Evolutionary conservation across 2,329 filamentous ascomycete species (phyloP).

Genomic region (Ophiostoma populinum): DNA sequence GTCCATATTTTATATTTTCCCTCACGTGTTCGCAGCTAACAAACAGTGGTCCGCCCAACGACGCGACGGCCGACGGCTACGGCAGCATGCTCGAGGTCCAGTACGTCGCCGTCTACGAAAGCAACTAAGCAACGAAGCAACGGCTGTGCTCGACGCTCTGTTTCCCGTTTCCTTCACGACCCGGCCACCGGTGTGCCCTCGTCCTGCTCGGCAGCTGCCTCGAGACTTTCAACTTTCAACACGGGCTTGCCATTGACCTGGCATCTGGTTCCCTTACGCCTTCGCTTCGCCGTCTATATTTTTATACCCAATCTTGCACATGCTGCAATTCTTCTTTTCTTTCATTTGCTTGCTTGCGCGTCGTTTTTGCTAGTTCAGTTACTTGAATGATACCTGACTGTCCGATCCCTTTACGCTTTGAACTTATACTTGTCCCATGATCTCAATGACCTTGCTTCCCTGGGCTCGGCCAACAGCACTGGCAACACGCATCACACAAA

Average conservation of each 20-base stretch:
- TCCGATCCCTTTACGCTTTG: too few relatives aligned
- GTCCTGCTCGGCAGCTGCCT: constrained; percentile 1
- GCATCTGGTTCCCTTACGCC: too few relatives aligned
- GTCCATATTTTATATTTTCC: not conserved
- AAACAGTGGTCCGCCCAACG: constrained; percentile 26
- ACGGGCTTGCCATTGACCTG: too few relatives aligned
- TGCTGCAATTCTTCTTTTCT: constrained; percentile 2
- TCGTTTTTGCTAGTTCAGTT: too few relatives aligned
- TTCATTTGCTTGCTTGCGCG: not conserved
- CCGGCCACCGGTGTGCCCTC: not conserved
- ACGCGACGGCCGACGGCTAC: constrained; percentile 12
- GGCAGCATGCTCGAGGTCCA: constrained; percentile 15
- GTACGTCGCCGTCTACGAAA: constrained; percentile 16
- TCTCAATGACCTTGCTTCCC: too few relatives aligned
- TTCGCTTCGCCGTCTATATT: too few relatives aligned
- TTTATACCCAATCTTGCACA: not conserved
- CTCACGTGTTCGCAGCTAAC: not conserved
- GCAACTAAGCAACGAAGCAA: not conserved
- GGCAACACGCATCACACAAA: too few relatives aligned
- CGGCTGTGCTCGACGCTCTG: not conserved
- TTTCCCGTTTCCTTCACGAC: not conserved
- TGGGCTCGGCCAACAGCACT: too few relatives aligned
- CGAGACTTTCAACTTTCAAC: constrained; percentile 3
- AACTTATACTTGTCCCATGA: too few relatives aligned
- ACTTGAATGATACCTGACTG: too few relatives aligned